Percentiles rank a stretch among this genome's conserved stretches.
These are phyloP conservation scores for Kwoniella dendrophila DNA, from an alignment of 768 basidiomycete species.

Conservation along the genomic window DNA sequence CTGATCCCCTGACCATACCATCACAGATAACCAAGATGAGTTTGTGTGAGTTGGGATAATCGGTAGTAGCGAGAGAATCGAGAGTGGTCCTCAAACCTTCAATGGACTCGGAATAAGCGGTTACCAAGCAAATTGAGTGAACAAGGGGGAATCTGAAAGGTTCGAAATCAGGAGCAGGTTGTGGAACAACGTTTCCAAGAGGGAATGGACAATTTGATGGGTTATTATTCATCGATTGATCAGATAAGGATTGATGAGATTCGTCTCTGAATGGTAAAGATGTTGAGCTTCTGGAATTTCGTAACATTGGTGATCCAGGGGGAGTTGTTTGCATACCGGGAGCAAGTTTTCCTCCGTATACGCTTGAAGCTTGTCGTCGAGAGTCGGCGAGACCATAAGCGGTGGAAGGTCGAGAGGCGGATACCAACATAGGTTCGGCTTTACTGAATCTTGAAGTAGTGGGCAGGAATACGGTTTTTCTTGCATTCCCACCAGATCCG, in stretches of 20 bases:
- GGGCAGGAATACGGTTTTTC: conserved; percentile 59
- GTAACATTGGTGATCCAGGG: conserved; percentile 71
- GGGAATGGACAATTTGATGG: conserved; percentile 82
- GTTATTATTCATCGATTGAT: conserved; percentile 29
- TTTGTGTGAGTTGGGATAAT: conserved; percentile 98
- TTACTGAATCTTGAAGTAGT: conserved; percentile 64
- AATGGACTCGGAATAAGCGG: conserved; percentile 95
- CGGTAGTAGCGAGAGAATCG: conserved; percentile 97
- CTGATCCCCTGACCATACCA: conserved; percentile 96
- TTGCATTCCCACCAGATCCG: conserved; percentile 60
- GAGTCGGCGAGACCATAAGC: conserved; percentile 47
- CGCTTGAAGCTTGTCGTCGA: conserved; percentile 58
- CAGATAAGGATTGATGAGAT: conserved; percentile 51
- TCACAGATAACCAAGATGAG: conserved; percentile 93
- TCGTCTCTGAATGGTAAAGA: conserved; percentile 65
- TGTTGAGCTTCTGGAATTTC: conserved; percentile 78
- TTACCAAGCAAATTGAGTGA: conserved; percentile 93
- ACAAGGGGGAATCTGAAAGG: conserved; percentile 95
- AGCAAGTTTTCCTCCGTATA: conserved; percentile 57
- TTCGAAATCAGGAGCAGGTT: conserved; percentile 86
- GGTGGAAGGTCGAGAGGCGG: conserved; percentile 49
- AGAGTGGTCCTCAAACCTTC: conserved; percentile 95
- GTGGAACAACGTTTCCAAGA: conserved; percentile 80
- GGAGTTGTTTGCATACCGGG: conserved; percentile 64
- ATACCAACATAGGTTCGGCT: conserved; percentile 67